phyloP scores from a whole-genome alignment of 805 yeast species.

The Saccharomyces jurei region DNA sequence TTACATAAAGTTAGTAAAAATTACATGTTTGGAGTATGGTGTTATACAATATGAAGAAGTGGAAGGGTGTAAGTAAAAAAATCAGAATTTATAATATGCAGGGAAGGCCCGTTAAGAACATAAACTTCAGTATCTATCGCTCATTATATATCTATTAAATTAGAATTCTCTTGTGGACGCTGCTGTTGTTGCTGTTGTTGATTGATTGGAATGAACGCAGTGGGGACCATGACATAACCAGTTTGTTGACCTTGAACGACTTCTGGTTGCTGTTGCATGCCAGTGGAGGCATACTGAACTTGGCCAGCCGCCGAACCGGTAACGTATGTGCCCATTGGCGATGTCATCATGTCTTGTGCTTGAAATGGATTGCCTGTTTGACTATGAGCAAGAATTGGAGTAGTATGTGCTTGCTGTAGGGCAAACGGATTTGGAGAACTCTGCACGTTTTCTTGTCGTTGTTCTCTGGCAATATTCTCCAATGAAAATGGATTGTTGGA shows the following conservation, averaged over 20 bases:
- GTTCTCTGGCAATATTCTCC: conserved; percentile 20
- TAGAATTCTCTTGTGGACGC: conserved; percentile 14
- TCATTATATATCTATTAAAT: conserved; percentile 26
- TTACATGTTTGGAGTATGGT: not conserved
- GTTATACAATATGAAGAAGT: not conserved
- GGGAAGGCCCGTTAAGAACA: not conserved
- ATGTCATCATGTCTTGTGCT: not conserved
- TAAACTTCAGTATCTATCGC: not conserved
- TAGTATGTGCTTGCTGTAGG: conserved; percentile 1
- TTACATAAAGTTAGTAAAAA: not conserved
- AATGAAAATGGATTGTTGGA: conserved; percentile 33
- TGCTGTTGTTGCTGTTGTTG: conserved; percentile 8
- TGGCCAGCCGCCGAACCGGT: not conserved
- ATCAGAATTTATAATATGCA: not conserved
- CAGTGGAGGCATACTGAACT: conserved; percentile 3
- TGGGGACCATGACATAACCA: not conserved
- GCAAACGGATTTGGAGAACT: conserved; percentile 9
- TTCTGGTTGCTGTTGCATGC: conserved; percentile 4
- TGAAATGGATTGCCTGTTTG: conserved; percentile 7
- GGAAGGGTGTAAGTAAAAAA: not conserved
- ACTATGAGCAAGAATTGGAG: conserved; percentile 13
- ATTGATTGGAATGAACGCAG: not conserved
- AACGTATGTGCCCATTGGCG: not conserved
- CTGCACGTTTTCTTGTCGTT: conserved; percentile 9
- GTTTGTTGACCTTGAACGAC: conserved; percentile 4